A percentile compares a stretch with the other conserved stretches of the same genome.
Evolutionary conservation across 2,329 filamentous ascomycete species (phyloP).

Genomic region (Pestalotiopsis sp.): DNA sequence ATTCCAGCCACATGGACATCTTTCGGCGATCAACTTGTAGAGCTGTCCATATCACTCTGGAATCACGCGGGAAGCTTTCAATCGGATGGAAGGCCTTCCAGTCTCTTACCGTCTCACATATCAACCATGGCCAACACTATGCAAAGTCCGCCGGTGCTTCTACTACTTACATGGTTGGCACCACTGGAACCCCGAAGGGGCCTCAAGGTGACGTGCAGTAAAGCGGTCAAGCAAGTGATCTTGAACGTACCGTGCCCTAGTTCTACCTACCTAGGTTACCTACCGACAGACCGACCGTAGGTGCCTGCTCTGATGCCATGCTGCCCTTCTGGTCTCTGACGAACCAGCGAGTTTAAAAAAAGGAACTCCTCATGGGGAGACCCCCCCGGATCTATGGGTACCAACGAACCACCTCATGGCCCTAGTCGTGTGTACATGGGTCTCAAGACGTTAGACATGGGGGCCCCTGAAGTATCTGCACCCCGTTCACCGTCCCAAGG

Average conservation of each 20-base stretch:
- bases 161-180: not conserved
- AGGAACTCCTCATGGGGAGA: slow-evolving; percentile 25
- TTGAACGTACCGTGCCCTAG: slow-evolving; percentile 1
- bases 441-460: slow-evolving; percentile 30
- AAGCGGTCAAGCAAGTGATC: slow-evolving; percentile 8
- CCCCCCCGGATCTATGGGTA: slow-evolving; percentile 25
- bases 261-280: not conserved
- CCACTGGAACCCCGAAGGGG: not conserved
- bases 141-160: not conserved
- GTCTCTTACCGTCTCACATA: not conserved
- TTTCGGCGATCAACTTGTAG: not conserved
- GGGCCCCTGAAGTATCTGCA: slow-evolving; percentile 30
- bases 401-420: slow-evolving; percentile 29
- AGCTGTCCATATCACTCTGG: not conserved
- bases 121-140: not conserved
- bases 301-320: slow-evolving; percentile 12
- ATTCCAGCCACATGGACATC: not conserved
- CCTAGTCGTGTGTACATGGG: slow-evolving; percentile 30
- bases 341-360: slow-evolving; percentile 24
- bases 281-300: not conserved
- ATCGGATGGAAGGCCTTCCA: not conserved
- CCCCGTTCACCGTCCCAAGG: slow-evolving; percentile 32
- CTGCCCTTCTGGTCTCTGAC: slow-evolving; percentile 21
- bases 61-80: not conserved
- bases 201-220: slow-evolving; percentile 14